A percentile compares a stretch with the other conserved stretches of the same genome.
These are phyloP conservation scores for Mycena metata DNA, from an alignment of 768 basidiomycete genomes.

Conservation along the genomic window DNA sequence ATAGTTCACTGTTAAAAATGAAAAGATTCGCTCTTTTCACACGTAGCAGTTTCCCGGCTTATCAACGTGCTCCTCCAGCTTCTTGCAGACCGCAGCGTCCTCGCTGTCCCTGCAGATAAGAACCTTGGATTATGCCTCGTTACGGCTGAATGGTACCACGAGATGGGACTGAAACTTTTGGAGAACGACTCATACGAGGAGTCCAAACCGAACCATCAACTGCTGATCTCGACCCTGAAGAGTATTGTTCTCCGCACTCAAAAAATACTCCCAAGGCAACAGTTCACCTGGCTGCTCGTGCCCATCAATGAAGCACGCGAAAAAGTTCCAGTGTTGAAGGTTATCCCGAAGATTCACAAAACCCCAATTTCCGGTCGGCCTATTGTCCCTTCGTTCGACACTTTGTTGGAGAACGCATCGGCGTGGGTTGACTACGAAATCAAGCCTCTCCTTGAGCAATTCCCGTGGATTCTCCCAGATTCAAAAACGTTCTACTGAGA, in stretches of 20 bases:
- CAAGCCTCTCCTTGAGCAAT: neutral
- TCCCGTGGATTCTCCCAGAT: neutral
- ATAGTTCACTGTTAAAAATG: no score
- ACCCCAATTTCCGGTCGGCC: neutral
- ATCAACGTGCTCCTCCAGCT: neutral
- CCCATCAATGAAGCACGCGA: neutral
- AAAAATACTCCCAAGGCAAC: no score
- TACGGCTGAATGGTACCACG: neutral
- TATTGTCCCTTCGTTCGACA: neutral
- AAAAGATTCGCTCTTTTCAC: no score
- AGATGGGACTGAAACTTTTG: neutral
- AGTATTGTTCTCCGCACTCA: no score
- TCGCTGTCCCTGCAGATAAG: neutral
- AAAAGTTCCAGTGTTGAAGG: neutral
- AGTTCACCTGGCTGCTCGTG: neutral
- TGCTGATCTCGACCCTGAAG: neutral
- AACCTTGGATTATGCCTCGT: neutral
- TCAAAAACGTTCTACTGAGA: neutral
- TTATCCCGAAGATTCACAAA: constrained; percentile 1
- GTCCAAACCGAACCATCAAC: neutral
- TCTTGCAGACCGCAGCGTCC: neutral
- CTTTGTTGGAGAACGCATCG: neutral
- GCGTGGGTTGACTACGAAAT: neutral
- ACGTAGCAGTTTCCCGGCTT: no score
- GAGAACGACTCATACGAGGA: no score